phyloP scores from a whole-genome alignment of 805 yeast genomes.

The Starmerella geochares region DNA sequence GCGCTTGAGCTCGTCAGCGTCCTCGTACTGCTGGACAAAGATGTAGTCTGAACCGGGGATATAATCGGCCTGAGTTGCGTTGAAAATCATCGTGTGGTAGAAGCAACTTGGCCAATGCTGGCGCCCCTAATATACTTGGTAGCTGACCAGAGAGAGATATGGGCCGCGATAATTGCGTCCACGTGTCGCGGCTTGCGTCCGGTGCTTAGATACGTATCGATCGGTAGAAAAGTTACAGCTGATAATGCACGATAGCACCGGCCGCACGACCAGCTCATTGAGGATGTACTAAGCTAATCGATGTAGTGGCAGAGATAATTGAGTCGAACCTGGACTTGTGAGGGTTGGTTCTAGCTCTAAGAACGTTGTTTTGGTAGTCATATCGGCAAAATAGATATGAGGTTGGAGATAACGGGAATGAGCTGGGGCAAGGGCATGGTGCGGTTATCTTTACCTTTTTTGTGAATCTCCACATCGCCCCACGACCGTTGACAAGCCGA shows the following conservation, averaged over 20 bases:
- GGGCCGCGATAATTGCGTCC: background rate
- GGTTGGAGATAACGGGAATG: background rate
- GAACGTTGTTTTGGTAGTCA: no score
- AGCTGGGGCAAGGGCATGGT: background rate
- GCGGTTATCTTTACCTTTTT: background rate
- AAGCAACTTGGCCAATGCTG: no score
- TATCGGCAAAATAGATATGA: background rate
- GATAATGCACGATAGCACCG: background rate
- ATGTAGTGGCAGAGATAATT: no score
- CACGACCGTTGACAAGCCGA: no score
- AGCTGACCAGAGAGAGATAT: no score
- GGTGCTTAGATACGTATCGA: background rate
- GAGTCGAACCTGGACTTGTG: no score
- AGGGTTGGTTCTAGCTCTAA: no score
- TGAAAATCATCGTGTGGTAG: conserved; percentile 1
- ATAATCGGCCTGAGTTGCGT: conserved; percentile 9
- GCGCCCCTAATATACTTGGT: no score
- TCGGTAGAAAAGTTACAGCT: background rate
- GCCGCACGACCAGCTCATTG: background rate
- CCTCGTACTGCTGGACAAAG: conserved; percentile 34
- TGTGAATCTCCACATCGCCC: background rate
- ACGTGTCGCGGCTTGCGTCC: background rate
- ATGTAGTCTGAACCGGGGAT: conserved; percentile 24
- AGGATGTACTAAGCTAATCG: background rate
- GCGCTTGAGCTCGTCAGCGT: conserved; percentile 14